These are phyloP conservation scores for Lepidium africanum DNA, from an alignment of 345 rosid species.

Conservation along the genomic window DNA sequence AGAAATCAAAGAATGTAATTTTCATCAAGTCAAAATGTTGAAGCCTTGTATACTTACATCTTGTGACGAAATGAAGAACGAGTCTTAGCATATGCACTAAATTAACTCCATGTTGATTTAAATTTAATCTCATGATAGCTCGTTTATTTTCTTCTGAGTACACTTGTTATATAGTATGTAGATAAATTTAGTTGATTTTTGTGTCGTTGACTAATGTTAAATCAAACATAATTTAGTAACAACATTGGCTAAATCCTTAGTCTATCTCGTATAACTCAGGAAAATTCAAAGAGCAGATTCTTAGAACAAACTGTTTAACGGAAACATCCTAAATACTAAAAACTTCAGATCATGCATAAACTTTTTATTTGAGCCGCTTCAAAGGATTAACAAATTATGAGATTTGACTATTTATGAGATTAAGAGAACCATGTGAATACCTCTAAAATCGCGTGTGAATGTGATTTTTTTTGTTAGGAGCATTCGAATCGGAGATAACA, in stretches of 20 bases:
- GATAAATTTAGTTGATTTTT: not conserved
- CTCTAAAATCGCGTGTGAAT: too few species aligned
- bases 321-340: too few species aligned
- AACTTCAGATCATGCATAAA: too few species aligned
- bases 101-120: conserved; percentile 21
- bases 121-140: conserved; percentile 1
- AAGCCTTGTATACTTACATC: not conserved
- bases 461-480: too few species aligned
- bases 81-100: not conserved
- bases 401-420: too few species aligned
- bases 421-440: too few species aligned
- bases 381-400: too few species aligned
- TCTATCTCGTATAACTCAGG: not conserved
- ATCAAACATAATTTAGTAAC: not conserved
- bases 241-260: not conserved
- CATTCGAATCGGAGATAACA: too few species aligned
- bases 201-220: not conserved
- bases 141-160: conserved; percentile 4
- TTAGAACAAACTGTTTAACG: not conserved
- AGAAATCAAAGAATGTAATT: not conserved
- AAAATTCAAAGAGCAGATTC: not conserved
- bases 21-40: not conserved
- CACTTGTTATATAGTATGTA: conserved; percentile 4
- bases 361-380: too few species aligned
- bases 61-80: not conserved